Evolutionary conservation across 768 basidiomycete genomes (phyloP), one percentile per base, ranked within the genome.

Genomic region (Macrolepiota dolichaula): DNA sequence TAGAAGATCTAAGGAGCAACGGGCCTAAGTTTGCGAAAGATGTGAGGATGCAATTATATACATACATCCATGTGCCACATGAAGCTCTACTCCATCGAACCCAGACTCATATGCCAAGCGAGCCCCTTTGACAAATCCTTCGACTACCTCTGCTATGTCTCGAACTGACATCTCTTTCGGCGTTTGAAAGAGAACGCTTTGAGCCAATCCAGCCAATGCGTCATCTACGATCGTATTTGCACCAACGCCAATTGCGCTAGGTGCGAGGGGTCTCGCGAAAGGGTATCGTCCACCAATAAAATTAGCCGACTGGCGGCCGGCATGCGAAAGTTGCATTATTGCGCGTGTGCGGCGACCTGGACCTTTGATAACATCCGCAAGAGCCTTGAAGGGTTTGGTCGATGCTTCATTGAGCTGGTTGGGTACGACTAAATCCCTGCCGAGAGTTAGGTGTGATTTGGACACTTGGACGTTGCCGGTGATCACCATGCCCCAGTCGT

Each of bases 31-130:
- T 32, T 10, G 42, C 19, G 15, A 44, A 44, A 19, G 52, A 46
- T 44, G 10, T 44, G 40, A n/a, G n/a, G 12, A 49, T 22, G 12
- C 32, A 35, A 22, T 12, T 2, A 61, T 19, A 19, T 35, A 83
- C 90, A 72, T 57, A 92, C 90, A 95, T 38, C 94, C 94, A 72
- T 96, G 94, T 1, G 88, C 88, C 25, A 79, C 88, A 70, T 97
- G 96, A 10, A 98, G 63, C 67, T 97, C 85, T 3, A 96, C 75
- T 0, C 96, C 95, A 63, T 96, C 92, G 70, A 94, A 96, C 0
- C 92, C 92, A 42, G 88, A 75, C 56, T 81, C 70, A 17, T 78
- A 71, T 9, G 92, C 92, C 35, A 91, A 66, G 44, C 72, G 67
- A 0, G 94, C 91, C 4, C 88, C 91, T 42, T 75, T 73, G 2